Percentiles rank a stretch among this genome's conserved stretches.
Evolutionary conservation across 78 protist genomes (phyloP).

Genomic region (Guillardia theta): DNA sequence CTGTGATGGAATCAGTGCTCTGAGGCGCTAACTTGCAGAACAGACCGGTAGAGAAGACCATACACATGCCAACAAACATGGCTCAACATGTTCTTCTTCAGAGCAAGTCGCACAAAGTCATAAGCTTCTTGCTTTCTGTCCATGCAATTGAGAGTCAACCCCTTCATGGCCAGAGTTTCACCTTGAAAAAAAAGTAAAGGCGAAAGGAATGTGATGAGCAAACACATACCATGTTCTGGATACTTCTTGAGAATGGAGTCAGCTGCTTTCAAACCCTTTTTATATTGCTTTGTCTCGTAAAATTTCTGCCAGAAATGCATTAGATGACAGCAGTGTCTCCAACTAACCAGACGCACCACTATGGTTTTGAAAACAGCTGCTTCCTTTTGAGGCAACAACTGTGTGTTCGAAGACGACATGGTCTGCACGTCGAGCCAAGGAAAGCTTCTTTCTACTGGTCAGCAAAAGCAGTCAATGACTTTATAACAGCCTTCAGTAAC

Average conservation of each 20-base stretch:
- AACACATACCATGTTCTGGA: slow-evolving; percentile 66
- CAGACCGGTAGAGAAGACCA: slow-evolving; percentile 85
- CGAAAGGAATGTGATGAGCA: not conserved
- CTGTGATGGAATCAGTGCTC: too few relatives aligned
- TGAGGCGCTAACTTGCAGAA: too few relatives aligned
- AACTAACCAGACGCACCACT: not conserved
- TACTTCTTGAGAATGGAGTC: slow-evolving; percentile 74
- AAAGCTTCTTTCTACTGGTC: too few relatives aligned
- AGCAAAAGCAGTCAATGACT: too few relatives aligned
- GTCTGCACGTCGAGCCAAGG: not conserved
- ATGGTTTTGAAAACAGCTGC: slow-evolving; percentile 13
- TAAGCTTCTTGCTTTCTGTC: slow-evolving; percentile 63
- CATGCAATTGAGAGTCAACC: slow-evolving; percentile 67
- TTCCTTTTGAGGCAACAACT: slow-evolving; percentile 22
- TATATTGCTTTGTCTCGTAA: slow-evolving; percentile 87
- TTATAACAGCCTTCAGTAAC: too few relatives aligned
- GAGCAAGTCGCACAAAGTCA: slow-evolving; percentile 68
- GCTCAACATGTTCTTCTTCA: slow-evolving; percentile 59
- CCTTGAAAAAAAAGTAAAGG: not conserved
- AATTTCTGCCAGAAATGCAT: slow-evolving; percentile 49
- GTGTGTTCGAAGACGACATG: not conserved
- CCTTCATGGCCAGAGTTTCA: slow-evolving; percentile 83
- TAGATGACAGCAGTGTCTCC: not conserved
- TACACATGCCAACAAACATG: slow-evolving; percentile 76
- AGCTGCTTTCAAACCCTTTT: slow-evolving; percentile 79